Evolutionary conservation across 2,329 filamentous ascomycete species (phyloP), one percentile per base, ranked within the genome.

Genomic region (Cladosporium oxysporum): DNA sequence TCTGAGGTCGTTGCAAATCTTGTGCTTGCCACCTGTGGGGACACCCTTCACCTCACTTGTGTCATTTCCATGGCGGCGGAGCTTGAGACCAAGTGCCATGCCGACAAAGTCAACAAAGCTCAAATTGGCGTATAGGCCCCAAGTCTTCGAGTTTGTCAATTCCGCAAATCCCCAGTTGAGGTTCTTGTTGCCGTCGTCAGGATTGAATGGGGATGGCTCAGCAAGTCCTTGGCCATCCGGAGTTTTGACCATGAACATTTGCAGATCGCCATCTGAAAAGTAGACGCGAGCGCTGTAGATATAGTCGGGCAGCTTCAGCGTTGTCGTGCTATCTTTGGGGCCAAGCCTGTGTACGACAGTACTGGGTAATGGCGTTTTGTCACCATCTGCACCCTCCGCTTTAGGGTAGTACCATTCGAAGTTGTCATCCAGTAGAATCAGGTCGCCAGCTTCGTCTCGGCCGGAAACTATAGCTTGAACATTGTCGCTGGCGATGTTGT

Each of bases 21-120:
- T 90, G 91, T 59, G 41, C 49, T 76, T 1, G 82, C 83, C 23
- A 76, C 78, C 77, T 69, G 82, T 31, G 75, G 76, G 80, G 29
- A 79, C 73, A 12, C 62, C 62, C 18, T 65, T 65, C 6, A 59
- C 70, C 3, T 71, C 72, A 74, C 84, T 84, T 3, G 82, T 76
- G 66, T 85, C 79, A 67, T 87, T 82, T 89, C 89, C 91, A 1
- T 83, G 83, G 57, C 81, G 77, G 1, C 83, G 12, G 37, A 88
- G 83, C 68, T 77, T 73, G 66, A 88, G 79, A 49, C 81, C 80
- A 33, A 85, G 78, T 1, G 81, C 74, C 31, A 85, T 74, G 5
- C 83, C 66, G 14, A 69, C 66, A 37, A 70, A 71, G 62, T 71
- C 69, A n/a, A 71, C 67, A 53, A 65, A 67, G 31, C 61, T 70